phyloP scores from a whole-genome alignment of 2,329 filamentous ascomycete genomes.

The Chrysoporthe austroafricana region DNA sequence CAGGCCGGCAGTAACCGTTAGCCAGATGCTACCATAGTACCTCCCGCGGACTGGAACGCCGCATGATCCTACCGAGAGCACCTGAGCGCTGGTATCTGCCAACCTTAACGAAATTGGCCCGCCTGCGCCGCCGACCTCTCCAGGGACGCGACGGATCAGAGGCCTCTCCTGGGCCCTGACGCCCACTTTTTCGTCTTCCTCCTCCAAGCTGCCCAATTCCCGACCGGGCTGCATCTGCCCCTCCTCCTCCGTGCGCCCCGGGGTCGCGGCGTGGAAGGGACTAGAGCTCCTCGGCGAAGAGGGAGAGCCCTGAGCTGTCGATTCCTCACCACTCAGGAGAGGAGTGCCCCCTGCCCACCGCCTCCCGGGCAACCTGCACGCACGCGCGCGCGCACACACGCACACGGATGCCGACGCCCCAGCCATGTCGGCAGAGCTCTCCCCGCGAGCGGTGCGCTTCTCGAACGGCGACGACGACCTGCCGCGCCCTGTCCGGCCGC shows the following conservation, averaged over 20 bases:
- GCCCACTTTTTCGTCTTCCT: not conserved
- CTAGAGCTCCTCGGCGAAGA: not conserved
- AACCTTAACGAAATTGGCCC: not conserved
- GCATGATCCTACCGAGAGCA: slow-evolving; percentile 9
- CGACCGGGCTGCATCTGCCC: slow-evolving; percentile 4
- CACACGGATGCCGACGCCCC: not conserved
- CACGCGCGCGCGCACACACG: not conserved
- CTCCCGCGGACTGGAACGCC: slow-evolving; percentile 23
- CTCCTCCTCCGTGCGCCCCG: slow-evolving; percentile 3
- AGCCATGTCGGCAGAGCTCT: slow-evolving; percentile 50
- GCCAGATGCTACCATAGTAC: slow-evolving; percentile 24
- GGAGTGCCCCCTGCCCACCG: not conserved
- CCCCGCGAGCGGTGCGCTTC: slow-evolving; percentile 61
- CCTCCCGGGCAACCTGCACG: not conserved
- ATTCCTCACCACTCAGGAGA: too few relatives aligned
- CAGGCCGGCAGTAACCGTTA: slow-evolving; percentile 25
- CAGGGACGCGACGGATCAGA: slow-evolving; percentile 5
- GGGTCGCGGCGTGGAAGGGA: not conserved
- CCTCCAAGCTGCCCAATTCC: not conserved
- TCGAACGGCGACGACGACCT: slow-evolving; percentile 53
- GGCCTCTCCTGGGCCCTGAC: not conserved
- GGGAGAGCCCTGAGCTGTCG: not conserved
- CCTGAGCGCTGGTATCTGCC: not conserved
- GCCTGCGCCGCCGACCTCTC: slow-evolving; percentile 5
- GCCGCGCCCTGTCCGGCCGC: slow-evolving; percentile 42